A percentile compares a stretch with the other conserved stretches of the same genome.
These are phyloP conservation scores for Mortierella sp. DNA, from an alignment of 371 early-diverging fungal genomes.

Conservation along the genomic window DNA sequence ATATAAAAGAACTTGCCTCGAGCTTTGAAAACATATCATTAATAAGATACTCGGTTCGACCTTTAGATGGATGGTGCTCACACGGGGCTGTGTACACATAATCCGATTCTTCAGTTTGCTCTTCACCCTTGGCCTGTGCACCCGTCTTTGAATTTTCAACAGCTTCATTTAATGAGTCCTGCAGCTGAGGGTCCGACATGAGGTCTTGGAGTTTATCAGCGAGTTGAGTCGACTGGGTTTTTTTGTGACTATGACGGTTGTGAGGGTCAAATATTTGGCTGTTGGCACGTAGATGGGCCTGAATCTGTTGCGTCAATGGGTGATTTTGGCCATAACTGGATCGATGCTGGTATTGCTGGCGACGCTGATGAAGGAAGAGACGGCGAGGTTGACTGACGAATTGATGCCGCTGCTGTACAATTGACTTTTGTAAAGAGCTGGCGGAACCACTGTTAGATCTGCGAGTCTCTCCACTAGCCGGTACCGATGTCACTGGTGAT, in stretches of 20 bases:
- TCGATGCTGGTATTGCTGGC: slow-evolving; percentile 21
- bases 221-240: slow-evolving; percentile 40
- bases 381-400: slow-evolving; percentile 14
- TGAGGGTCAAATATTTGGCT: slow-evolving; percentile 22
- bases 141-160: neutral
- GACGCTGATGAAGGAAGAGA: slow-evolving; percentile 30
- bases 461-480: slow-evolving; percentile 7
- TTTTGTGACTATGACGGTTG: slow-evolving; percentile 32
- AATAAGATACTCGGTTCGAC: slow-evolving; percentile 55
- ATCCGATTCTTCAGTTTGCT: slow-evolving; percentile 15
- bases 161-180: slow-evolving; percentile 11
- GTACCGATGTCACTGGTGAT: neutral
- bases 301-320: slow-evolving; percentile 37
- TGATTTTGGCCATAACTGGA: slow-evolving; percentile 32
- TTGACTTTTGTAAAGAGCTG: slow-evolving; percentile 4
- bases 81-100: slow-evolving; percentile 58
- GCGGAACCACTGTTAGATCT: neutral
- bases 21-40: slow-evolving; percentile 58
- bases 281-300: slow-evolving; percentile 27
- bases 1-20: slow-evolving; percentile 28
- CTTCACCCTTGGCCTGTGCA: slow-evolving; percentile 6
- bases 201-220: slow-evolving; percentile 47
- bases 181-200: slow-evolving; percentile 38
- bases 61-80: slow-evolving; percentile 56
- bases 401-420: slow-evolving; percentile 31